Conservation (phyloP, 2,329 filamentous ascomycete species). For the Colletotrichum tropicicola region DNA sequence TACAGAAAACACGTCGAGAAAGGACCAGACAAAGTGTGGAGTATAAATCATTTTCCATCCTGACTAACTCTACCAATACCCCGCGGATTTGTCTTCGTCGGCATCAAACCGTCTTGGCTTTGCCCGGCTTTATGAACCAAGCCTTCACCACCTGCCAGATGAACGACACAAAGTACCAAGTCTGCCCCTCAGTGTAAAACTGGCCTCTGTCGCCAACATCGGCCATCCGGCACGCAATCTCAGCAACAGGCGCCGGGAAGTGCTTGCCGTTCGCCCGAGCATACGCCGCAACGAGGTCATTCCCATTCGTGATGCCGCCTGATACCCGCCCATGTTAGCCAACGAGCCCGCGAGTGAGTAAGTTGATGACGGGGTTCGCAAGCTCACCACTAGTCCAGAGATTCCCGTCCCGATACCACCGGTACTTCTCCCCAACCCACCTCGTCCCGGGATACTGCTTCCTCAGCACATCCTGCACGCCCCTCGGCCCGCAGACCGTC, state of each 20-base stretch:
- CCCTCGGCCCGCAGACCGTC: conserved; percentile 56
- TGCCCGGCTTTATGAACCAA: conserved; percentile 35
- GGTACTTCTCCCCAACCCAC: conserved; percentile 54
- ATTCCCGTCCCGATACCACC: conserved; percentile 63
- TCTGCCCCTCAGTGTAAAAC: conserved; percentile 49
- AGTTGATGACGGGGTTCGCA: conserved; percentile 1
- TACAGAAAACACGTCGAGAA: too few relatives aligned
- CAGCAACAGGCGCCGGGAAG: conserved; percentile 53
- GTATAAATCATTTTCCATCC: too few relatives aligned
- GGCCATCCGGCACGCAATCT: conserved; percentile 52
- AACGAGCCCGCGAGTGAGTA: background rate
- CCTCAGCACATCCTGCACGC: conserved; percentile 49
- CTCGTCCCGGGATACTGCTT: conserved; percentile 48
- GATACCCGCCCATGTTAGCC: background rate
- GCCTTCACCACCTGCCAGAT: conserved; percentile 49
- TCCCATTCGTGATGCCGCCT: conserved; percentile 66
- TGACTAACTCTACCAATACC: too few relatives aligned
- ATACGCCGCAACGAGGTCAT: conserved; percentile 64
- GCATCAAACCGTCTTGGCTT: background rate
- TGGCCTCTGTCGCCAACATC: conserved; percentile 60
- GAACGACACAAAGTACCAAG: conserved; percentile 41
- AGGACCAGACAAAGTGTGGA: too few relatives aligned
- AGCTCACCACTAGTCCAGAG: conserved; percentile 63
- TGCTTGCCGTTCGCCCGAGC: conserved; percentile 48
- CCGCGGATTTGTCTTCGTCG: too few relatives aligned